phyloP scores from a whole-genome alignment of 345 rosid genomes.

The Brassica cretica region DNA sequence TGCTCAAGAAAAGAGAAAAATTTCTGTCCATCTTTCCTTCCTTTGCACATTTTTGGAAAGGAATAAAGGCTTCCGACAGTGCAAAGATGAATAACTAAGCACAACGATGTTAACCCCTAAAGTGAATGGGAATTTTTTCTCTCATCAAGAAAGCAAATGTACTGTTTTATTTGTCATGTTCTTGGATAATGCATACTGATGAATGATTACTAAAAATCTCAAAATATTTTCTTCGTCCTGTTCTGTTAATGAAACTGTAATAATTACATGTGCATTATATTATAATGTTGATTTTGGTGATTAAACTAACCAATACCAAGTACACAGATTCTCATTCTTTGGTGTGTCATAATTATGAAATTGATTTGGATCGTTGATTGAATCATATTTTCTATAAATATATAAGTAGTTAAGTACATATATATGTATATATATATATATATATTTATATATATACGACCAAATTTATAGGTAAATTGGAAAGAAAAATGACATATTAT shows the following conservation, averaged over 20 bases:
- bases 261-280: background rate
- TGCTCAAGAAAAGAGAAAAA: background rate
- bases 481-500: background rate
- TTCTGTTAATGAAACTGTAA: background rate
- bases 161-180: background rate
- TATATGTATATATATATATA: background rate
- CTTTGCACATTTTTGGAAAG: slow-evolving; percentile 26
- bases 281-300: background rate
- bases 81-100: slow-evolving; percentile 12
- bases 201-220: slow-evolving; percentile 5
- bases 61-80: slow-evolving; percentile 37
- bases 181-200: background rate
- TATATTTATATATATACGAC: background rate
- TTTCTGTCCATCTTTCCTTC: slow-evolving; percentile 1
- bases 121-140: background rate
- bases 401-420: background rate
- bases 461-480: background rate
- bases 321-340: background rate
- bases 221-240: background rate
- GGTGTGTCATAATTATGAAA: background rate
- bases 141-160: background rate
- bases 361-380: background rate
- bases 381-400: background rate
- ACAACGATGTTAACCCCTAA: slow-evolving; percentile 15
- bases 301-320: too few species aligned